Evolutionary conservation across 345 rosid species (phyloP).

Genomic region (Laguncularia racemosa): DNA sequence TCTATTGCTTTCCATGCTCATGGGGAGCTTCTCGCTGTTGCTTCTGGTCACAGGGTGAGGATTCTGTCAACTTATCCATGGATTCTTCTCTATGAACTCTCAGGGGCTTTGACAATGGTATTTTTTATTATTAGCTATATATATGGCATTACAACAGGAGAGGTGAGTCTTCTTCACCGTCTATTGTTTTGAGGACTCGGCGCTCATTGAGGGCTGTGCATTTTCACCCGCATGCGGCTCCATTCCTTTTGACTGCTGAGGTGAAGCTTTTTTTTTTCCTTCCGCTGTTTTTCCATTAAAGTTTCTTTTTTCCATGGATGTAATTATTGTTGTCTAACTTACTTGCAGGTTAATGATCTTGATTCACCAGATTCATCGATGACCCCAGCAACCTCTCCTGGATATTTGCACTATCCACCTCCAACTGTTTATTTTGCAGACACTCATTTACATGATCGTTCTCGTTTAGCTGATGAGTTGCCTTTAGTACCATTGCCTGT

Average conservation of each 20-base stretch:
- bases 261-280: conserved; percentile 26
- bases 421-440: conserved; percentile 53
- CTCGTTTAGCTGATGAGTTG: conserved; percentile 43
- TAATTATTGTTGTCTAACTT: conserved; percentile 19
- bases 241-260: conserved; percentile 75
- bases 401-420: conserved; percentile 56
- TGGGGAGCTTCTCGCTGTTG: conserved; percentile 73
- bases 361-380: conserved; percentile 62
- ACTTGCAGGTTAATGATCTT: conserved; percentile 73
- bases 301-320: conserved; percentile 4
- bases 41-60: conserved; percentile 73
- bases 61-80: conserved; percentile 1
- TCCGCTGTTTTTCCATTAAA: conserved; percentile 12
- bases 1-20: conserved; percentile 79
- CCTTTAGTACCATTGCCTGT: conserved; percentile 46
- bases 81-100: neutral
- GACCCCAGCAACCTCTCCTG: conserved; percentile 59
- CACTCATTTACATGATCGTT: conserved; percentile 35
- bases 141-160: conserved; percentile 64
- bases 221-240: conserved; percentile 69
- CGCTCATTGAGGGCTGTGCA: conserved; percentile 76
- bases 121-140: conserved; percentile 41
- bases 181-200: conserved; percentile 49
- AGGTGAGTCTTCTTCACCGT: conserved; percentile 59
- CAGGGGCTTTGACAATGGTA: conserved; percentile 8